Evolutionary conservation across 371 early-diverging fungal genomes (phyloP).

Genomic region (Lichtheimia ornata): DNA sequence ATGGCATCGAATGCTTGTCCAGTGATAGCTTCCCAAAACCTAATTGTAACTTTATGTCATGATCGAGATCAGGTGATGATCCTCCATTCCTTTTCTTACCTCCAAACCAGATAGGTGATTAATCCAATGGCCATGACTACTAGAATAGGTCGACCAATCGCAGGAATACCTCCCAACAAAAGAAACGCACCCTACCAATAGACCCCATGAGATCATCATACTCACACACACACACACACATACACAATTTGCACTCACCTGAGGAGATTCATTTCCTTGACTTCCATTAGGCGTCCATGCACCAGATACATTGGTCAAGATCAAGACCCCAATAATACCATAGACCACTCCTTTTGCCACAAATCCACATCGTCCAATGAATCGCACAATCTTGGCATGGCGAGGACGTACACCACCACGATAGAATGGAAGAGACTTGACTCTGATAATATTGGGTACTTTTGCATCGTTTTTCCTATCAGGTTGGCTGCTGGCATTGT

Average conservation of each 20-base stretch:
- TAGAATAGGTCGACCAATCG: conserved; percentile 36
- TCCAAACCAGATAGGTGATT: conserved; percentile 46
- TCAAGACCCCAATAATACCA: conserved; percentile 48
- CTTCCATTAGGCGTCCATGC: conserved; percentile 45
- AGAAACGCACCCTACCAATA: conserved; percentile 40
- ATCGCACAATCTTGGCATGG: conserved; percentile 13
- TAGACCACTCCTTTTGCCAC: conserved; percentile 51
- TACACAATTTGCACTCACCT: conserved; percentile 26
- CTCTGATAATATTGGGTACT: not conserved
- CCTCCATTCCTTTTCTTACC: conserved; percentile 15
- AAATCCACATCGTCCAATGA: conserved; percentile 32
- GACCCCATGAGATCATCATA: no score
- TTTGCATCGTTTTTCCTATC: no score
- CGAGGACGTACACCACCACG: conserved; percentile 15
- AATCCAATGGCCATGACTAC: conserved; percentile 48
- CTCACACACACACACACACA: no score
- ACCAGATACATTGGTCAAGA: conserved; percentile 39
- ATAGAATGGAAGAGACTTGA: conserved; percentile 15
- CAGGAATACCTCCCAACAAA: conserved; percentile 43
- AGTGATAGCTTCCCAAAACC: conserved; percentile 50
- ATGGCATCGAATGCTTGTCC: conserved; percentile 46
- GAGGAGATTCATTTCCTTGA: conserved; percentile 45
- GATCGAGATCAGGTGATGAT: not conserved
- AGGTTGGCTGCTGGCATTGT: no score
- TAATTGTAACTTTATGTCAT: not conserved